Conservation (phyloP, 1,139 yeast species). For the Protomyces gravidus region DNA sequence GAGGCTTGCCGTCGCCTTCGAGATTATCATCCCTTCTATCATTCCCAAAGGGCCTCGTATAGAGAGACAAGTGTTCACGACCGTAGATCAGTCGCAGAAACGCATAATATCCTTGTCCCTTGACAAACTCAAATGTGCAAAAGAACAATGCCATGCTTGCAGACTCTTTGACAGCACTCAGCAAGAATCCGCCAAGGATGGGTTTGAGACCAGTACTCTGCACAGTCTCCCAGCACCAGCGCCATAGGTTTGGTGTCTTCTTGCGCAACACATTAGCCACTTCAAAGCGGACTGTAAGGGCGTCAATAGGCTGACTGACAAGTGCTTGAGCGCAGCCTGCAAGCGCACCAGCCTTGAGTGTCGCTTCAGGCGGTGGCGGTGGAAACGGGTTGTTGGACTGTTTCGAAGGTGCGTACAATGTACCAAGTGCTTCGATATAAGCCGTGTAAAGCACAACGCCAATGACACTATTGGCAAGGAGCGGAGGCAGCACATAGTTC, state of each 20-base stretch:
- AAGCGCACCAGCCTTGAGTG: constrained; percentile 73
- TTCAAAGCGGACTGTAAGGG: constrained; percentile 75
- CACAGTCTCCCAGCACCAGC: constrained; percentile 64
- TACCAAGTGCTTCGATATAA: constrained; percentile 50
- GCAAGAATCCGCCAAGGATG: constrained; percentile 81
- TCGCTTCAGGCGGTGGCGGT: constrained; percentile 48
- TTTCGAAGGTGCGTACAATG: constrained; percentile 31
- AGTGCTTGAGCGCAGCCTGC: constrained; percentile 84
- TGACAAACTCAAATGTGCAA: constrained; percentile 76
- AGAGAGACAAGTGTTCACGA: constrained; percentile 13
- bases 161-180: constrained; percentile 74
- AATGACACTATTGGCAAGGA: constrained; percentile 72
- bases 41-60: background rate
- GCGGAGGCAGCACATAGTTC: constrained; percentile 76
- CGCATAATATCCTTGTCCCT: constrained; percentile 39
- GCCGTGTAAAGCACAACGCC: constrained; percentile 82
- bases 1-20: background rate
- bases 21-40: background rate
- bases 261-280: constrained; percentile 62
- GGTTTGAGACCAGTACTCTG: constrained; percentile 73
- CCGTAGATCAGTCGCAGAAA: constrained; percentile 31
- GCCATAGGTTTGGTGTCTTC: constrained; percentile 65
- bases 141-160: constrained; percentile 84
- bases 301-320: constrained; percentile 94
- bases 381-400: constrained; percentile 6